A percentile compares a stretch with the other conserved stretches of the same genome.
phyloP scores from a whole-genome alignment of 2,329 filamentous ascomycete genomes.

The Aspergillus calidoustus region DNA sequence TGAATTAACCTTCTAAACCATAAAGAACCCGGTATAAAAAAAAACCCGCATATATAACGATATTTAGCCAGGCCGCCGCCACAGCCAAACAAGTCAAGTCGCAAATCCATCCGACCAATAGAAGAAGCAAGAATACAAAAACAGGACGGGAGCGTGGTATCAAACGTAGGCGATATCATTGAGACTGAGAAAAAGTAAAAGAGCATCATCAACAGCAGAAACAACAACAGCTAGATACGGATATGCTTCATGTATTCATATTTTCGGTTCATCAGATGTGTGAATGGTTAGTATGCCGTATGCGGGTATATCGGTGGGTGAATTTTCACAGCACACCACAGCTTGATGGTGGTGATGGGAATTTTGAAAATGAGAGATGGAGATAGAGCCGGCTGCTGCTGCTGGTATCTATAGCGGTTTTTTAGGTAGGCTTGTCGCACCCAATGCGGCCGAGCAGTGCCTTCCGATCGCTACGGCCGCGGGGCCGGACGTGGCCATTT shows the following conservation, averaged over 20 bases:
- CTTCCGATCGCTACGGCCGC: constrained; percentile 58
- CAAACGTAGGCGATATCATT: constrained; percentile 21
- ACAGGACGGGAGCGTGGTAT: constrained; percentile 25
- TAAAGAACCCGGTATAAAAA: not conserved
- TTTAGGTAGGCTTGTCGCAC: constrained; percentile 69
- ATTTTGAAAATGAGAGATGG: not conserved
- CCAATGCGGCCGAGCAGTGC: constrained; percentile 81
- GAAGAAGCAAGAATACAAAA: constrained; percentile 22
- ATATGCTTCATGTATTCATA: constrained; percentile 16
- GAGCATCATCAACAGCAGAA: not conserved
- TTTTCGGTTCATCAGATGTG: constrained; percentile 14
- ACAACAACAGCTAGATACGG: constrained; percentile 7
- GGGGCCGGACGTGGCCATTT: constrained; percentile 40
- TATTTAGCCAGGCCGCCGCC: not conserved
- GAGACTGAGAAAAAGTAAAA: constrained; percentile 14
- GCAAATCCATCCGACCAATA: not conserved
- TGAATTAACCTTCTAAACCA: not conserved
- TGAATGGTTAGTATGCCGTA: not conserved
- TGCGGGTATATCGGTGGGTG: not conserved
- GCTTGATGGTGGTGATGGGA: constrained; percentile 2
- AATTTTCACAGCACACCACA: not conserved
- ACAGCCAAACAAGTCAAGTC: not conserved
- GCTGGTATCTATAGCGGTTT: not conserved
- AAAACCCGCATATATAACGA: not conserved
- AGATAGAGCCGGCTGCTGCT: not conserved